Conservation (phyloP, 1,139 yeast genomes). For the Kodamaea ohmeri region DNA sequence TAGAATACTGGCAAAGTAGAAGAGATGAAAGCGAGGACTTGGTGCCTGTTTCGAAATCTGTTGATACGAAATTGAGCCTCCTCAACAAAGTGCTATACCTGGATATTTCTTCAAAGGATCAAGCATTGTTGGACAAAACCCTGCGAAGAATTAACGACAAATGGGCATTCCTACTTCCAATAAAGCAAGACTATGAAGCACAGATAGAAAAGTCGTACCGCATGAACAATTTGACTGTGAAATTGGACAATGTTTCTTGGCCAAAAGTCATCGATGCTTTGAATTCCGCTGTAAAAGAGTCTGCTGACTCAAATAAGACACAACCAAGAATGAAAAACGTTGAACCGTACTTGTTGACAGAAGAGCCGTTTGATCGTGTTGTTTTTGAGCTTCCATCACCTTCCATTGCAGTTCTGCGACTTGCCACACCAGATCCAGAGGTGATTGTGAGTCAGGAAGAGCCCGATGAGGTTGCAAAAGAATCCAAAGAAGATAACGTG, state of each 20-base stretch:
- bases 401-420: background rate
- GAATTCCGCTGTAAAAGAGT: constrained; percentile 27
- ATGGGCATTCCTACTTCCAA: constrained; percentile 27
- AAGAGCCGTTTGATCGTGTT: constrained; percentile 46
- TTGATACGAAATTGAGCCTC: constrained; percentile 10
- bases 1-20: constrained; percentile 61
- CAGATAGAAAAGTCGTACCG: constrained; percentile 19
- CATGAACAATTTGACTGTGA: constrained; percentile 12
- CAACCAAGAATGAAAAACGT: constrained; percentile 35
- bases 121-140: background rate
- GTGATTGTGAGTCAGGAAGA: background rate
- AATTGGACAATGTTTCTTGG: constrained; percentile 22
- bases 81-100: constrained; percentile 7
- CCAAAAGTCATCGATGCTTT: constrained; percentile 25
- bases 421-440: background rate
- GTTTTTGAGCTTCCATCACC: constrained; percentile 18
- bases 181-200: constrained; percentile 29
- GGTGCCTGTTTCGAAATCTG: constrained; percentile 24
- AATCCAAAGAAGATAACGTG: constrained; percentile 9
- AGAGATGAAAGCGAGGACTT: constrained; percentile 47
- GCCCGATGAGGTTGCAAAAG: constrained; percentile 4
- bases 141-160: constrained; percentile 11
- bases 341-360: constrained; percentile 53
- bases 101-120: background rate
- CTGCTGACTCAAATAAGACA: constrained; percentile 31